phyloP scores from a whole-genome alignment of 2,329 filamentous ascomycete species.

The Diaporthe australafricana region DNA sequence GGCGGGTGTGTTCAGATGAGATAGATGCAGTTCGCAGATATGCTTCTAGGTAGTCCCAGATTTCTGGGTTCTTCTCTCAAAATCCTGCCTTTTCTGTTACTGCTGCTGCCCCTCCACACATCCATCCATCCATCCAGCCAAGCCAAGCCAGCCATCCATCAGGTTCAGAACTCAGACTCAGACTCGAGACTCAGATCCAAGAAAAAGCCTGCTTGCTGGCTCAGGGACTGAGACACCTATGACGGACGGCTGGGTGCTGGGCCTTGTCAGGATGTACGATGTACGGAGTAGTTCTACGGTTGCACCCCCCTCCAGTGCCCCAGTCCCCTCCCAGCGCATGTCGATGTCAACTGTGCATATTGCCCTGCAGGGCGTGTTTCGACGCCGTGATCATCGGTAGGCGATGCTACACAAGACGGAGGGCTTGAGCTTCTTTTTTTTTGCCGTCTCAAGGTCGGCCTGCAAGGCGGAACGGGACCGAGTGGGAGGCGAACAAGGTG shows the following conservation, averaged over 20 bases:
- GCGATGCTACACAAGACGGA: conserved; percentile 26
- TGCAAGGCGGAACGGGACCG: conserved; percentile 22
- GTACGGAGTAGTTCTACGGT: not conserved
- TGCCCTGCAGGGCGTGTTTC: conserved; percentile 20
- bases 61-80: conserved; percentile 11
- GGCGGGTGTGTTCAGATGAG: conserved; percentile 12
- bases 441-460: conserved; percentile 29
- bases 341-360: conserved; percentile 8
- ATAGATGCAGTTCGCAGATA: conserved; percentile 6
- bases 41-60: conserved; percentile 15
- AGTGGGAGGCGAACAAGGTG: not conserved
- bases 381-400: conserved; percentile 24
- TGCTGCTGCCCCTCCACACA: not conserved
- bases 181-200: conserved; percentile 6
- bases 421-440: conserved; percentile 30
- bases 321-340: not conserved
- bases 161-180: conserved; percentile 17
- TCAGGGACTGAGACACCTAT: conserved; percentile 20
- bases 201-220: conserved; percentile 2
- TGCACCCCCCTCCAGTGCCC: not conserved
- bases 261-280: not conserved
- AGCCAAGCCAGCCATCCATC: conserved; percentile 31
- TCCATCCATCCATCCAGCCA: no score
- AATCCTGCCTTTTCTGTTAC: not conserved
- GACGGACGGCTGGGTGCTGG: not conserved